Conservation (phyloP, 495 filamentous ascomycete genomes). For the Gamarada debralockiae region DNA sequence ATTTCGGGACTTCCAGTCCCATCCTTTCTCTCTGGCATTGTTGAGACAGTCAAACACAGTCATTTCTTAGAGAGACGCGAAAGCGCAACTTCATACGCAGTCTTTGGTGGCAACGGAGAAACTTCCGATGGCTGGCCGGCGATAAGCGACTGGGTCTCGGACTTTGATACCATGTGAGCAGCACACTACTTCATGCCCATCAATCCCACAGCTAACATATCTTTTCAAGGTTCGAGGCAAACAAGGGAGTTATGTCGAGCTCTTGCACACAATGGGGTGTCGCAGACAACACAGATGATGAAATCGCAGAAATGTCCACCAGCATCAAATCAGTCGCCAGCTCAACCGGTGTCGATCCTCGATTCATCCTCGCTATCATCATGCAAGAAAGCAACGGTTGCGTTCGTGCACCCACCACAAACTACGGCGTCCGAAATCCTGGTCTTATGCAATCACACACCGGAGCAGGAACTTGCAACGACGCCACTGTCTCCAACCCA, state of each 20-base stretch:
- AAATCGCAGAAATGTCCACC: constrained; percentile 36
- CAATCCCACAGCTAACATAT: background rate
- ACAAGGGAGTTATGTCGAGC: constrained; percentile 34
- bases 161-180: constrained; percentile 25
- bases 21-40: constrained; percentile 2
- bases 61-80: background rate
- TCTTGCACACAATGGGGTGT: constrained; percentile 40
- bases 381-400: constrained; percentile 60
- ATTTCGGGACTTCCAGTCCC: constrained; percentile 13
- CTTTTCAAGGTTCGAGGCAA: constrained; percentile 34
- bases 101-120: constrained; percentile 20
- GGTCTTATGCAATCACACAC: constrained; percentile 53
- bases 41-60: background rate
- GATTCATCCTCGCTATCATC: constrained; percentile 40
- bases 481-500: constrained; percentile 44
- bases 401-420: constrained; percentile 43
- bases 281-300: constrained; percentile 20
- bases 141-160: constrained; percentile 16
- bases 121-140: constrained; percentile 24
- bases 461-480: constrained; percentile 45
- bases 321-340: constrained; percentile 37
- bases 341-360: constrained; percentile 36
- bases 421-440: constrained; percentile 43
- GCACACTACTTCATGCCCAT: background rate
- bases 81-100: constrained; percentile 3